Base-by-base conservation (phyloP, 2,329 filamentous ascomycete species). In the Ophiostoma quercus region DNA sequence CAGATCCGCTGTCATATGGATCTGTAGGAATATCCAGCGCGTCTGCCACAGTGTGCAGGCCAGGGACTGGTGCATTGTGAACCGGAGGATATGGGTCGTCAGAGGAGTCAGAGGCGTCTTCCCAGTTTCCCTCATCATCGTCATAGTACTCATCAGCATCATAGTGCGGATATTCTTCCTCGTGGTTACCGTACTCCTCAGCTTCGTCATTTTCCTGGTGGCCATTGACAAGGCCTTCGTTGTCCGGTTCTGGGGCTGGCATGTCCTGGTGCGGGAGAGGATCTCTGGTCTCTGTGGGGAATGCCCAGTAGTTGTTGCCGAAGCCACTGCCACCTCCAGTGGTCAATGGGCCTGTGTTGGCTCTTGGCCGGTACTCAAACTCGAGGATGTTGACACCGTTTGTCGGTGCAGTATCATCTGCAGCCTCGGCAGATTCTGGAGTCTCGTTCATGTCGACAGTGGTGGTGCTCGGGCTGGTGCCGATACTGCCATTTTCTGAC, bases 271-370 rank as follows among this genome's bases (percentile, higher is more conserved):
- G 16, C 16, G 19, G 43, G 16, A 9, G 16, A 4, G 43, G 5
- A n/a, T 47, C 43, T n/a, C 16, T 16, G 2, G 19, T 6, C 1
- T 47, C 43, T 25, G n/a, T 16, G 11, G 51, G 51, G 9, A 88
- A 89, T 0, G 82, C 83, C 87, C 87, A 90, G 73, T 79, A 88
- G 72, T 88, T 88, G 75, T 86, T 86, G 0, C 82, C 86, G 19
- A 89, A 76, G 0, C 84, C 83, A 67, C 87, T 84, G 68, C 83
- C 78, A 2, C 77, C 77, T 9, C 80, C 78, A 3, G 78, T 79
- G 6, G 77, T 75, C 62, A 79, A 80, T 3, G 84, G 84, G 0
- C 86, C 86, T 74, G 87, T 88, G 67, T 82, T 80, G 37, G 87
- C 82, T 62, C 87, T 80, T 22, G 84, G 84, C 51, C 86, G 79